Conservation (phyloP, 805 yeast genomes). For the Clavispora carvajalis region DNA sequence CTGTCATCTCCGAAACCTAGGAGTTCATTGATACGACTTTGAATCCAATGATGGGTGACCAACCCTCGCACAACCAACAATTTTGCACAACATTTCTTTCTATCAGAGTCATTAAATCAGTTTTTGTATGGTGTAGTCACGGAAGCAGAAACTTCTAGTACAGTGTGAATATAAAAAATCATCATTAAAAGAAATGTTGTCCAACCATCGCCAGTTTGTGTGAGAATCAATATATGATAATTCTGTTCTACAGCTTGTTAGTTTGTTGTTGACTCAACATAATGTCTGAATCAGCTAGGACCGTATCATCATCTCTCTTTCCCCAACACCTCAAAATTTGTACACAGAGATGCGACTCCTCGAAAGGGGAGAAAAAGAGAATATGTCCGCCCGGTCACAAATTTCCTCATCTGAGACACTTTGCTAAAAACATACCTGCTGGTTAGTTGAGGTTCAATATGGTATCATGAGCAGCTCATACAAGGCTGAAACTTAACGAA, state of each 20-base stretch:
- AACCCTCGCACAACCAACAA: not conserved
- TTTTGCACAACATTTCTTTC: slow-evolving; percentile 5
- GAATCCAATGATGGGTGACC: no score
- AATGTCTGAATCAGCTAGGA: slow-evolving; percentile 30
- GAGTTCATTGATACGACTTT: not conserved
- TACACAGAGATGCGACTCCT: slow-evolving; percentile 53
- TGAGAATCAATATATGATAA: slow-evolving; percentile 16
- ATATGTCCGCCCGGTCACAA: slow-evolving; percentile 52
- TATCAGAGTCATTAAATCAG: slow-evolving; percentile 49
- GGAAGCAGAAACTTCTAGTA: slow-evolving; percentile 35
- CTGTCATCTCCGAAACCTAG: not conserved
- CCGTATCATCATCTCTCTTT: slow-evolving; percentile 48
- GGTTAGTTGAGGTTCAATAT: slow-evolving; percentile 6
- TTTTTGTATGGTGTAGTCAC: slow-evolving; percentile 34
- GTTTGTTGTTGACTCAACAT: not conserved
- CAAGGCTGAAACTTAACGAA: slow-evolving; percentile 63
- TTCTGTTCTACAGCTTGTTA: slow-evolving; percentile 6
- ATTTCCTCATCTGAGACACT: slow-evolving; percentile 34
- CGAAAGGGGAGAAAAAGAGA: slow-evolving; percentile 31
- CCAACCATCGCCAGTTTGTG: slow-evolving; percentile 8
- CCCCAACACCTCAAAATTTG: slow-evolving; percentile 44
- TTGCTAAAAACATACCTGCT: slow-evolving; percentile 12
- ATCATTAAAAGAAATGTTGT: slow-evolving; percentile 28
- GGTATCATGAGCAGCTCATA: slow-evolving; percentile 35
- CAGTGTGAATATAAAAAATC: slow-evolving; percentile 50